A percentile compares a stretch with the other conserved stretches of the same genome.
These are phyloP conservation scores for Corymbia maculata DNA, from an alignment of 345 rosid genomes.

Conservation along the genomic window DNA sequence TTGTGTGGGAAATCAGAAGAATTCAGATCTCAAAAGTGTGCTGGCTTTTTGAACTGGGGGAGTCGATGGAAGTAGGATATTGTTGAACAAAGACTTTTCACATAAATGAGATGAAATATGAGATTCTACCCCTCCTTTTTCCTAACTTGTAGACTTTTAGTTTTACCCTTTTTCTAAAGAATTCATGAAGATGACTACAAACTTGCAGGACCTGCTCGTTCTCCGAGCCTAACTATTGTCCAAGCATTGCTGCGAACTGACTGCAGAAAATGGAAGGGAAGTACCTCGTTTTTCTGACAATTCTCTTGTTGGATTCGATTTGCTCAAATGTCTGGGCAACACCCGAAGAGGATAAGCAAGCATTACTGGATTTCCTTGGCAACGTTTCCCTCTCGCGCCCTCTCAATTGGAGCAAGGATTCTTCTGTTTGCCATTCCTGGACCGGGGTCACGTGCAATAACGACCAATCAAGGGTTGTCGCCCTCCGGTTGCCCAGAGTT, in stretches of 20 bases:
- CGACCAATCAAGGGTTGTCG: conserved; percentile 40
- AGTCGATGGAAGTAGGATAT: not conserved
- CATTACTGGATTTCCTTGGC: conserved; percentile 60
- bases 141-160: not conserved
- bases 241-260: not conserved
- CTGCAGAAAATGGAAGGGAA: conserved; percentile 8
- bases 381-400: conserved; percentile 43
- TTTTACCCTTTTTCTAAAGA: not conserved
- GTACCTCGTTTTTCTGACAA: conserved; percentile 16
- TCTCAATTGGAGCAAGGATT: conserved; percentile 56
- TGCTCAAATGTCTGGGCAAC: conserved; percentile 20
- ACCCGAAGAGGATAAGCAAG: conserved; percentile 57
- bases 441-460: conserved; percentile 61
- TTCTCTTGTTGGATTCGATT: conserved; percentile 24
- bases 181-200: not conserved
- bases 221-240: not conserved
- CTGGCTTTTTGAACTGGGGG: not conserved
- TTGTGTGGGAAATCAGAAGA: not conserved
- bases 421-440: conserved; percentile 62
- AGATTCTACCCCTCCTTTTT: not conserved
- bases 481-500: conserved; percentile 49
- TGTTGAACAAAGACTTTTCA: not conserved
- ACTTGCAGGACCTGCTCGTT: conserved; percentile 1
- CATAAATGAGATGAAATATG: not conserved
- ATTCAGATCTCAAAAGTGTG: not conserved